These are phyloP conservation scores for Ustilago esculenta DNA, from an alignment of 1,284 basidiomycete species.

Conservation along the genomic window DNA sequence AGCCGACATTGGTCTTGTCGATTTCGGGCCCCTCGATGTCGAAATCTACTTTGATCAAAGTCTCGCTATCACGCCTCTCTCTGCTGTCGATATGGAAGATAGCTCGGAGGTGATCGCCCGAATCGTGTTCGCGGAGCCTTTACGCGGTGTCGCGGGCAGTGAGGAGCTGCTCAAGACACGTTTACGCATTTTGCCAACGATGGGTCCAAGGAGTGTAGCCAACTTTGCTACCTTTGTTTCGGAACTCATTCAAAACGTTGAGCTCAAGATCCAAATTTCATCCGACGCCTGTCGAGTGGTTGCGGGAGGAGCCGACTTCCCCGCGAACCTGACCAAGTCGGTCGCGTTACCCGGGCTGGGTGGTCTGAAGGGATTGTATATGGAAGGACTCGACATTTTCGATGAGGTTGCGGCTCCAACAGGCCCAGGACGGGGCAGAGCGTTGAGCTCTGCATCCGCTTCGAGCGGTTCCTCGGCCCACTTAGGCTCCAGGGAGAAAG, in stretches of 20 bases:
- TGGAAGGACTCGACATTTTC: conserved; percentile 47
- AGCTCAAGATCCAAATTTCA: conserved; percentile 23
- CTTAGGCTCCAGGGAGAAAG: conserved; percentile 17
- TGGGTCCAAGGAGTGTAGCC: conserved; percentile 24
- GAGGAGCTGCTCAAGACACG: conserved; percentile 26
- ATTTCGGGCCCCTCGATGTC: conserved; percentile 55
- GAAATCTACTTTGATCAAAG: conserved; percentile 44
- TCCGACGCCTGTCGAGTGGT: conserved; percentile 35
- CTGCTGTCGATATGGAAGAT: conserved; percentile 2
- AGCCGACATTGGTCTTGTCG: conserved; percentile 43
- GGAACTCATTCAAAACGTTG: conserved; percentile 33
- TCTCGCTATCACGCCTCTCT: conserved; percentile 17
- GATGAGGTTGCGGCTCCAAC: conserved; percentile 50
- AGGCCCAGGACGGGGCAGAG: conserved; percentile 35
- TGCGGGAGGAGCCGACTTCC: conserved; percentile 54
- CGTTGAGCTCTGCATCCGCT: conserved; percentile 31
- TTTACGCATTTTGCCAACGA: conserved; percentile 30
- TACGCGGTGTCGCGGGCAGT: conserved; percentile 39
- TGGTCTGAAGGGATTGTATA: conserved; percentile 39
- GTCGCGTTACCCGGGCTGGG: conserved; percentile 49
- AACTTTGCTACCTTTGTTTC: conserved; percentile 51
- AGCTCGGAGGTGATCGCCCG: conserved; percentile 21
- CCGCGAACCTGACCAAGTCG: conserved; percentile 39
- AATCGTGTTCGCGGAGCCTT: conserved; percentile 33
- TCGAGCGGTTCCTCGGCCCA: conserved; percentile 29